Evolutionary conservation across 2,329 filamentous ascomycete genomes (phyloP).

Genomic region (Xylariaceae sp.): DNA sequence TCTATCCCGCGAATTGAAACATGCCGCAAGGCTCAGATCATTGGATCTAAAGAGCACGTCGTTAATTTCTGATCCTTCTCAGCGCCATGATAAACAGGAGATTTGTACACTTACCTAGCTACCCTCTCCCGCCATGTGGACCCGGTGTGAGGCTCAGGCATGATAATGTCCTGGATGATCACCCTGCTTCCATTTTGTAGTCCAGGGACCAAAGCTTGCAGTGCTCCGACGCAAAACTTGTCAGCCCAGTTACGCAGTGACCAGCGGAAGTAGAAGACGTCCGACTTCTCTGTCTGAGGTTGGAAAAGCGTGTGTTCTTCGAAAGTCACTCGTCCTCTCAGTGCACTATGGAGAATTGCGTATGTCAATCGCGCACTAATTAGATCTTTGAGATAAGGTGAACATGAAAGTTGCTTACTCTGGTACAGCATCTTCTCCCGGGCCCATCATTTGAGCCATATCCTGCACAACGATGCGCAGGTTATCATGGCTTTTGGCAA

Average conservation of each 20-base stretch:
- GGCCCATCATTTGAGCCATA: not conserved
- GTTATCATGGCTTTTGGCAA: conserved; percentile 21
- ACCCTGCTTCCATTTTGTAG: conserved; percentile 36
- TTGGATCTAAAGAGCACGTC: no score
- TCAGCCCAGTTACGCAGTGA: conserved; percentile 37
- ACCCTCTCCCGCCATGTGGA: conserved; percentile 15
- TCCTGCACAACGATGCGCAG: not conserved
- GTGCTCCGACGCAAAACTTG: conserved; percentile 26
- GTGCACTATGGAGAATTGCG: no score
- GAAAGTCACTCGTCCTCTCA: conserved; percentile 9
- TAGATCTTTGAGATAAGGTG: no score
- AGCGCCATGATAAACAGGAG: no score
- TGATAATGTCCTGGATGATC: conserved; percentile 15
- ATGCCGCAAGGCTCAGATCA: no score
- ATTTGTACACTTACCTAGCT: no score
- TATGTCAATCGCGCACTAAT: no score
- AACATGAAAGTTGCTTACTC: no score
- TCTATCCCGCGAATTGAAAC: no score
- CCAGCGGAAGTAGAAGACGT: conserved; percentile 42
- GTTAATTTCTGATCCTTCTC: no score
- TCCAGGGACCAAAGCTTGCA: conserved; percentile 35
- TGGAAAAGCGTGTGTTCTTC: conserved; percentile 21
- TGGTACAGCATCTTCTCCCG: not conserved
- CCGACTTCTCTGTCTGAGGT: conserved; percentile 26
- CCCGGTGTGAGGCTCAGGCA: conserved; percentile 3